A percentile compares a stretch with the other conserved stretches of the same genome.
phyloP scores from a whole-genome alignment of 495 filamentous ascomycete genomes.

The Bacidia rubella region DNA sequence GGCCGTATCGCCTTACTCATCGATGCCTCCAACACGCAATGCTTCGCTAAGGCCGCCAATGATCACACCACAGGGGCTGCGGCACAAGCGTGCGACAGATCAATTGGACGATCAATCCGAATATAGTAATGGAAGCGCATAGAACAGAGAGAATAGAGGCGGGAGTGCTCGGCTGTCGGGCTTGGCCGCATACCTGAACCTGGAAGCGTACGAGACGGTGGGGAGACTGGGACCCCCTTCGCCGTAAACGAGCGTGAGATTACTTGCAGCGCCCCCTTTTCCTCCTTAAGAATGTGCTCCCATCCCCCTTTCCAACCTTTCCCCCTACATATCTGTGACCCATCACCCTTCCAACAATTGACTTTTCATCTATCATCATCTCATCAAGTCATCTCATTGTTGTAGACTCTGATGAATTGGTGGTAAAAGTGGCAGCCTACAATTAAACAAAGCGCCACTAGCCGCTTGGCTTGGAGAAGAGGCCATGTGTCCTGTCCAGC shows the following conservation, averaged over 20 bases:
- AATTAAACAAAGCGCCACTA: neutral
- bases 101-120: neutral
- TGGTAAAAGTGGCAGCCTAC: neutral
- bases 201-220: neutral
- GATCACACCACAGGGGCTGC: neutral
- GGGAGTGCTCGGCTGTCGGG: slow-evolving; percentile 3
- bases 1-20: slow-evolving; percentile 1
- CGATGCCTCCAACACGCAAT: neutral
- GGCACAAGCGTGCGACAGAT: slow-evolving; percentile 1
- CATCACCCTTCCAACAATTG: too few species aligned
- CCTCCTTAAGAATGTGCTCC: neutral
- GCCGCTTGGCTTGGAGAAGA: slow-evolving; percentile 7
- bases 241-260: too few species aligned
- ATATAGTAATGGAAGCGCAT: neutral
- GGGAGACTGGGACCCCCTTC: too few species aligned
- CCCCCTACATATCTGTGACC: neutral
- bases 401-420: neutral
- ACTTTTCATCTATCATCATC: neutral
- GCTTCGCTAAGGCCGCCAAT: neutral
- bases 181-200: slow-evolving; percentile 6
- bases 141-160: neutral
- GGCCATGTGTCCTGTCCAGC: slow-evolving; percentile 12
- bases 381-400: too few species aligned
- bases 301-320: neutral
- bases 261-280: slow-evolving; percentile 1